Evolutionary conservation across 2,329 filamentous ascomycete species (phyloP), one percentile per base, ranked within the genome.

Genomic region (Epichloe coenophiala): DNA sequence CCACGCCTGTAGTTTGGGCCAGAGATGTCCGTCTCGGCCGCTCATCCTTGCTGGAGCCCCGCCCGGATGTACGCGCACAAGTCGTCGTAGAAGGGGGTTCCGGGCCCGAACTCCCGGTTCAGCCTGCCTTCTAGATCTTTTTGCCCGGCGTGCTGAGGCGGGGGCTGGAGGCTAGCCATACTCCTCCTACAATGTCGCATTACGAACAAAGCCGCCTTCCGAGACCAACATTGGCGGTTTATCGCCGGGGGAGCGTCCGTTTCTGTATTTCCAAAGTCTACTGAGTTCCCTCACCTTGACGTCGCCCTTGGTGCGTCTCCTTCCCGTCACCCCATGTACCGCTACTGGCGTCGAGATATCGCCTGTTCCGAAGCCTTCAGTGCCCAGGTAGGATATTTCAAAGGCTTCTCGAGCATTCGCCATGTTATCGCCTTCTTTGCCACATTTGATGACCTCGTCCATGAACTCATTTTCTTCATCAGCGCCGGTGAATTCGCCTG

Each of bases 251-350:
- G 71, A 75, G 51, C 61, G 66, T 2, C 80, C 80, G 58, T 83
- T 82, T 47, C 78, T 68, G 59, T 83, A 83, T 54, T 73, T 67
- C 80, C 80, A 83, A 31, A 84, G 61, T 44, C 80, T 71, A 58
- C 78, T 81, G 44, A 83, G 64, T 49, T 83, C 75, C 63, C 75
- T 80, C 5, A 83, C 78, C 59, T 68, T 75, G 41, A 78, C 68
- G 33, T 60, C 53, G 21, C 31, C 61, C 57, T 54, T 65, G 60
- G 4, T 60, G 57, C 23, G 62, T 52, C 51, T 61, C 47, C 45
- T 56, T 23, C 41, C 57, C 45, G 52, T 57, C 51, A 56, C 63
- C 1, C 65, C 68, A 23, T 71, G 65, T 1, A 72, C 62, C 15
- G 69, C 68, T 3, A 72, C 68, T 0, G 65, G 62, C 2, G 63